Conservation (phyloP, 1,139 yeast genomes). For the Lodderomyces orthopsilosis region DNA sequence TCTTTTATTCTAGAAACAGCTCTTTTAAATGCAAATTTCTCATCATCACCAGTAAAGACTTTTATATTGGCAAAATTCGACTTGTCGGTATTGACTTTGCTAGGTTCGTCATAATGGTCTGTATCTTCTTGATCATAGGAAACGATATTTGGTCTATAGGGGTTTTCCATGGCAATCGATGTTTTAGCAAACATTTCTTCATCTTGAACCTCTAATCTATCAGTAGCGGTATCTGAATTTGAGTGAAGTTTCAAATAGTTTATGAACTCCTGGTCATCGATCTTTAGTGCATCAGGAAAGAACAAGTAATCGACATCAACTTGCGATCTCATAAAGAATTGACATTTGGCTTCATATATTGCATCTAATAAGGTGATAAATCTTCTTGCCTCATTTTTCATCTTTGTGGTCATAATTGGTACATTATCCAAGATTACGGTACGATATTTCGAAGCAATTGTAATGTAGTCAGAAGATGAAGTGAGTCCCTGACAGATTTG, state of each 20-base stretch:
- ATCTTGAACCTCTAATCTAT: constrained; percentile 49
- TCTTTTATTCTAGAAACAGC: constrained; percentile 69
- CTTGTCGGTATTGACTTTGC: constrained; percentile 16
- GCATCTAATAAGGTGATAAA: constrained; percentile 69
- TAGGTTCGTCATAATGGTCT: constrained; percentile 29
- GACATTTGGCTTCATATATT: constrained; percentile 64
- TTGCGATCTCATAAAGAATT: constrained; percentile 50
- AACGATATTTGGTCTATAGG: constrained; percentile 69
- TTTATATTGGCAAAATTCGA: constrained; percentile 33
- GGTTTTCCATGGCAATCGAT: constrained; percentile 55
- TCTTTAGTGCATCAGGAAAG: constrained; percentile 48
- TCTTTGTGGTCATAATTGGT: constrained; percentile 55
- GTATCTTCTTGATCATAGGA: constrained; percentile 51
- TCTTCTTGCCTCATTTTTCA: constrained; percentile 68
- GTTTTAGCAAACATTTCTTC: constrained; percentile 72
- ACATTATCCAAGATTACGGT: constrained; percentile 59
- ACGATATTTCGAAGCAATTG: constrained; percentile 58
- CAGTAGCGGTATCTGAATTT: constrained; percentile 17
- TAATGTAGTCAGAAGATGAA: constrained; percentile 69
- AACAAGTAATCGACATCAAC: constrained; percentile 51
- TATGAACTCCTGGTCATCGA: constrained; percentile 17
- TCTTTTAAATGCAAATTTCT: constrained; percentile 68
- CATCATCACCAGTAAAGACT: constrained; percentile 77
- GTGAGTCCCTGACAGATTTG: constrained; percentile 57
- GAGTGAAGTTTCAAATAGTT: constrained; percentile 8